Evolutionary conservation across 2,329 filamentous ascomycete species (phyloP), one percentile per base, ranked within the genome.

Genomic region (Aspergillus uvarum): DNA sequence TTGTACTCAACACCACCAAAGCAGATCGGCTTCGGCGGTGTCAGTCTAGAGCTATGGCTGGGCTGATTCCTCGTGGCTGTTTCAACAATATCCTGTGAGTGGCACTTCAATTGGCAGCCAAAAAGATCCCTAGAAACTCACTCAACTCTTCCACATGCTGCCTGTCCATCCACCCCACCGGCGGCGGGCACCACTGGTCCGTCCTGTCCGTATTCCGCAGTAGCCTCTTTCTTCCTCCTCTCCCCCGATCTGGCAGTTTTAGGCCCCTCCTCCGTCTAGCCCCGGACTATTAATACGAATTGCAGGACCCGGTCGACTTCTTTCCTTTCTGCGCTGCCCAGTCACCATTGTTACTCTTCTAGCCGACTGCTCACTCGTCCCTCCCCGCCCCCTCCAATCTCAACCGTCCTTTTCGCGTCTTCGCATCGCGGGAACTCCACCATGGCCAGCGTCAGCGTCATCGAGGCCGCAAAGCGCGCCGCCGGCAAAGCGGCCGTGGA

Each of bases 401-500:
- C 55, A 26, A 19, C 49, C 29, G 12, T 55, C 29, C 47, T 24
- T 52, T 54, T 51, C 51, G 29, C 11, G 22, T 19, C 54, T 44
- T 22, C 26, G 26, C 26, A 58, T 49, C 66, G 67, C 61, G 54
- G 62, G 47, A 67, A 68, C 29, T 66, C 68, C 65, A 73, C 65
- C 59, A 77, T 78, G 72, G 57, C 72, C 50, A 68, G 68, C 58
- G 58, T 65, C 32, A 74, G 68, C 58, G 58, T 65, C 32, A 74
- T 88, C 64, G 86, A 89, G 77, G 75, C 77, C 53, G 83, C 85
- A 35, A 88, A 88, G 76, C 81, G 81, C 65, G 81, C 82, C 26
- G 86, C 86, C 59, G 86, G 85, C 51, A 80, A 78, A 64, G 77
- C 78, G 63, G 86, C 86, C 19, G 85, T 88, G 8, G 72, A 71